These are phyloP conservation scores for Pisolithus thermaeus DNA, from an alignment of 1,284 basidiomycete genomes.

Conservation along the genomic window DNA sequence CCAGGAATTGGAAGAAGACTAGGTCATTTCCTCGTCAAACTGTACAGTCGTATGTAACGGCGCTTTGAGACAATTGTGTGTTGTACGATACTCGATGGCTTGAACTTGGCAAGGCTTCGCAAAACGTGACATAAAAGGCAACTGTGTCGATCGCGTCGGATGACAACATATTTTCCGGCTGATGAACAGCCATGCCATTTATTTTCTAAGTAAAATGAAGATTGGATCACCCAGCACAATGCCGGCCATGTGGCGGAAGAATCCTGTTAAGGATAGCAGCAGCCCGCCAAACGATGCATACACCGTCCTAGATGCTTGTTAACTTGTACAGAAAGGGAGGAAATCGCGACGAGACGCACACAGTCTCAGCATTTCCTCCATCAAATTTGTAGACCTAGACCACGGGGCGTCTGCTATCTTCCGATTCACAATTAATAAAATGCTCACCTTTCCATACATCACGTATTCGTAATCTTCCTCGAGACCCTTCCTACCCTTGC, in stretches of 20 bases:
- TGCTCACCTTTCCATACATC: slow-evolving; percentile 92
- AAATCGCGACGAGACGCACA: slow-evolving; percentile 43
- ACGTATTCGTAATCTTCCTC: slow-evolving; percentile 99
- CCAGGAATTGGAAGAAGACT: slow-evolving; percentile 26
- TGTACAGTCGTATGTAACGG: too few relatives aligned
- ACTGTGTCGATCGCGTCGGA: too few relatives aligned
- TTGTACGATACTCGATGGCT: too few relatives aligned
- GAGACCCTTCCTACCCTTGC: slow-evolving; percentile 79
- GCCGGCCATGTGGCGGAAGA: slow-evolving; percentile 87
- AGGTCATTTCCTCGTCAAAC: not conserved
- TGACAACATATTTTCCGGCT: too few relatives aligned
- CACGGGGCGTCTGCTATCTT: slow-evolving; percentile 3
- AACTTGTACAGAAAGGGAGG: slow-evolving; percentile 1
- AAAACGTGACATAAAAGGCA: too few relatives aligned
- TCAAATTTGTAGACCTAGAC: slow-evolving; percentile 94
- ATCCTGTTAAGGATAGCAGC: slow-evolving; percentile 90
- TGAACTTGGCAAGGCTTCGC: too few relatives aligned
- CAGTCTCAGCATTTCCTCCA: slow-evolving; percentile 74
- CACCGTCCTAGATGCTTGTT: slow-evolving; percentile 60
- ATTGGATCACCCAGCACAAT: slow-evolving; percentile 92
- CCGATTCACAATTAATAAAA: slow-evolving; percentile 7
- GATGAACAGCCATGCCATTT: slow-evolving; percentile 11
- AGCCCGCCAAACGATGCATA: slow-evolving; percentile 98
- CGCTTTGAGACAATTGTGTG: too few relatives aligned
- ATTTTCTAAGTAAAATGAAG: slow-evolving; percentile 85